These are phyloP conservation scores for Teratosphaeria zuluensis DNA, from an alignment of 2,329 filamentous ascomycete genomes.

Conservation along the genomic window DNA sequence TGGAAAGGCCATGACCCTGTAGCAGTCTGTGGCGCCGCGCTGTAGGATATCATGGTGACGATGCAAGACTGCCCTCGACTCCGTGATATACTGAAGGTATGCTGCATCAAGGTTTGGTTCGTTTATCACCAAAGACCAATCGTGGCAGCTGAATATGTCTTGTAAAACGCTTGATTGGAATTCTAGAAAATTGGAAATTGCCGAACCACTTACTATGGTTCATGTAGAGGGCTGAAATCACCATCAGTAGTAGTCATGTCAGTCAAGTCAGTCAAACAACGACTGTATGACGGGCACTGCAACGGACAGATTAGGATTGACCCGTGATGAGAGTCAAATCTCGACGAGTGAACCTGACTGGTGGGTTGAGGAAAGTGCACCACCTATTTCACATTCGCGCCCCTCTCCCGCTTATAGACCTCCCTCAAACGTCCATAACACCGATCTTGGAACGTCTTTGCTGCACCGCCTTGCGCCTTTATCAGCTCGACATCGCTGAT, in stretches of 20 bases:
- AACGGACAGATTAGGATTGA: too few relatives aligned
- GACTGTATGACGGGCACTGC: background rate
- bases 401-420: constrained; percentile 8
- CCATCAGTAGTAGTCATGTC: too few relatives aligned
- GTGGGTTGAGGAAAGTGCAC: background rate
- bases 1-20: too few relatives aligned
- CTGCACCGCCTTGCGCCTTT: background rate
- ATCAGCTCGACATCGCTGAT: background rate
- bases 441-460: constrained; percentile 6
- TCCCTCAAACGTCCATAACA: constrained; percentile 12
- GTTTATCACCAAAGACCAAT: background rate
- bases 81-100: background rate
- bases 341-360: too few relatives aligned
- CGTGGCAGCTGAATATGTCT: background rate
- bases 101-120: background rate
- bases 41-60: too few relatives aligned
- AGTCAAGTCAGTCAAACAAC: background rate
- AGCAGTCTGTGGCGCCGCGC: too few relatives aligned
- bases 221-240: too few relatives aligned
- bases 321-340: too few relatives aligned
- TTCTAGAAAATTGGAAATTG: background rate
- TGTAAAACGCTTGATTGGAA: background rate
- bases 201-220: too few relatives aligned
- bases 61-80: background rate
- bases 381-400: background rate